Evolutionary conservation across 768 basidiomycete species (phyloP).

Genomic region (Mycena vitilis): DNA sequence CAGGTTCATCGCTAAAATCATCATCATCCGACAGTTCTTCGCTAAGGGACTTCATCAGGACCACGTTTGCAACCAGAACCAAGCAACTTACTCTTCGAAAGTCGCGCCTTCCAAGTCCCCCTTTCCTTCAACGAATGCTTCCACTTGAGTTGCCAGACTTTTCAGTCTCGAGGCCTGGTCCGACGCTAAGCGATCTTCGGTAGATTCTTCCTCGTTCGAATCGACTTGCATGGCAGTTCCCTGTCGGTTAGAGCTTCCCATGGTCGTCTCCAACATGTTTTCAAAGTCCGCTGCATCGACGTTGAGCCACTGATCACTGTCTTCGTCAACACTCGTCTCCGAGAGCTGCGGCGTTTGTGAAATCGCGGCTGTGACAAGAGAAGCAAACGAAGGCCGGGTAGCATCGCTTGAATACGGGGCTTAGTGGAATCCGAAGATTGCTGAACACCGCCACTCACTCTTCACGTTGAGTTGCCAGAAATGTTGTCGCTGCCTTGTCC

Average conservation of each 20-base stretch:
- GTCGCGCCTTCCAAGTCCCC: conserved; percentile 90
- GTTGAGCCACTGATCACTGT: conserved; percentile 88
- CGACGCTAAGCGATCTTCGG: conserved; percentile 65
- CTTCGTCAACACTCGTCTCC: conserved; percentile 60
- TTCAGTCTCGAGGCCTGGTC: conserved; percentile 78
- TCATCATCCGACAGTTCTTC: conserved; percentile 76
- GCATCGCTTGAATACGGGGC: conserved; percentile 55
- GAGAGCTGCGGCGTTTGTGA: conserved; percentile 48
- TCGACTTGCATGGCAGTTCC: conserved; percentile 65
- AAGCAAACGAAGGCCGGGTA: conserved; percentile 80
- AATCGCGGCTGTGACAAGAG: conserved; percentile 75
- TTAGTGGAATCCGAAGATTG: conserved; percentile 9
- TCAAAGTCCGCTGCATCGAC: conserved; percentile 84
- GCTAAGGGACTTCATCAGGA: conserved; percentile 42
- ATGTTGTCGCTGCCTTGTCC: conserved; percentile 73
- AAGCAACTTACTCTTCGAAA: conserved; percentile 84
- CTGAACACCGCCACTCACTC: conserved; percentile 64
- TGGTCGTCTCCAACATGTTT: conserved; percentile 66
- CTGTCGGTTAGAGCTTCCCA: conserved; percentile 40
- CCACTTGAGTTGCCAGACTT: conserved; percentile 86
- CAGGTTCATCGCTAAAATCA: conserved; percentile 62
- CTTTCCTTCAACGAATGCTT: conserved; percentile 89
- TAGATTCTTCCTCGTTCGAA: conserved; percentile 38
- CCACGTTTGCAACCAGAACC: conserved; percentile 4
- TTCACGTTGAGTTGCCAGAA: conserved; percentile 67